Conservation (phyloP, 306 rosid genomes). For the Vicia faba region DNA sequence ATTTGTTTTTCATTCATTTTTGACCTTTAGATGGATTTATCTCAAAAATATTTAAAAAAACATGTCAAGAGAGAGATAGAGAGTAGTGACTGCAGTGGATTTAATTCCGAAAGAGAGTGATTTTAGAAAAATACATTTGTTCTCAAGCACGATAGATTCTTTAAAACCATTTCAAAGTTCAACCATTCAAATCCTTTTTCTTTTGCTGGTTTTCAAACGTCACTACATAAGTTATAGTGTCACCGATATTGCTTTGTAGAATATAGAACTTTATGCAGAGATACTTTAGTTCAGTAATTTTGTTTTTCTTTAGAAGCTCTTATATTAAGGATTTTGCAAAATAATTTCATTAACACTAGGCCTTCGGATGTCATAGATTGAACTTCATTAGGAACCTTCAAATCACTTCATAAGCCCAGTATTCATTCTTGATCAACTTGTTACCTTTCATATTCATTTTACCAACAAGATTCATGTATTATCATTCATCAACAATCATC, state of each 20-base stretch:
- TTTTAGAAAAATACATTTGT: neutral
- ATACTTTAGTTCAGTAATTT: neutral
- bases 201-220: neutral
- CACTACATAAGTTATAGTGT: neutral
- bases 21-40: no score
- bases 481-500: neutral
- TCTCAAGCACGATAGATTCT: neutral
- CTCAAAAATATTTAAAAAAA: no score
- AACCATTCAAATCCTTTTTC: slow-evolving; percentile 1
- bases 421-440: neutral
- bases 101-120: neutral
- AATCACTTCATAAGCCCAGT: neutral
- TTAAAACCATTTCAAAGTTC: neutral
- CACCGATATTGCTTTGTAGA: neutral
- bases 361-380: neutral
- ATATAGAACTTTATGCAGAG: neutral
- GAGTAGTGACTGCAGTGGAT: no score
- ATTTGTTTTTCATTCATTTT: no score
- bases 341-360: neutral
- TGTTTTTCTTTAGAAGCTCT: neutral
- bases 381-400: neutral
- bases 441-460: neutral
- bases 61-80: no score
- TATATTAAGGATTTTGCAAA: neutral
- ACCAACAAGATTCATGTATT: neutral